Percentiles rank a stretch among this genome's conserved stretches.
Conservation (phyloP, 192 early-diverging fungal genomes). For the Coemansia sp. region DNA sequence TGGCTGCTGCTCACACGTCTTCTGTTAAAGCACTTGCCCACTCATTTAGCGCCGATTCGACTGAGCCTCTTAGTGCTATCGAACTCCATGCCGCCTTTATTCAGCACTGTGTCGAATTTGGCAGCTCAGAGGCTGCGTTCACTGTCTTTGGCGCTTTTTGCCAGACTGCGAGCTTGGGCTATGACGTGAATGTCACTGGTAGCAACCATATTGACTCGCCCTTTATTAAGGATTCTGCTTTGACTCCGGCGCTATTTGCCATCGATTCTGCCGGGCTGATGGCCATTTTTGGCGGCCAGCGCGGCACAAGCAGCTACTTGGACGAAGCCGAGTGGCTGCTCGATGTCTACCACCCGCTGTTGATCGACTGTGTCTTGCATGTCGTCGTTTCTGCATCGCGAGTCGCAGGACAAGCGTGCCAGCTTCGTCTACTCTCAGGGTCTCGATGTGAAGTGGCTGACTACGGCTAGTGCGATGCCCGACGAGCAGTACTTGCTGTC, state of each 20-base stretch:
- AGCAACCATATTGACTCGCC: too few species aligned
- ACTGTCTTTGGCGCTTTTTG: too few species aligned
- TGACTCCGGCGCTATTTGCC: too few species aligned
- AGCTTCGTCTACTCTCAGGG: slow-evolving; percentile 60
- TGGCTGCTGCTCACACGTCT: background rate
- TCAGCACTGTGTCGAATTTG: too few species aligned
- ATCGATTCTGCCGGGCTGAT: too few species aligned
- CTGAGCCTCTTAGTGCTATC: background rate
- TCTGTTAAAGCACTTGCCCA: background rate
- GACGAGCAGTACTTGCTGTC: slow-evolving; percentile 69
- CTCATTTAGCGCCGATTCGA: background rate
- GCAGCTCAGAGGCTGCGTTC: too few species aligned
- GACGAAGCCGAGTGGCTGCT: slow-evolving; percentile 75
- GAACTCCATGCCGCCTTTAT: too few species aligned
- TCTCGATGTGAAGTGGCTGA: slow-evolving; percentile 79
- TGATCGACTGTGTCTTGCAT: slow-evolving; percentile 71
- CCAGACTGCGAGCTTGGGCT: background rate
- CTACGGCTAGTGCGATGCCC: slow-evolving; percentile 66
- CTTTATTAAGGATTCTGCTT: too few species aligned
- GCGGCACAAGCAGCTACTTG: slow-evolving; percentile 72
- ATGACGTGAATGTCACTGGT: too few species aligned
- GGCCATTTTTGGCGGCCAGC: too few species aligned
- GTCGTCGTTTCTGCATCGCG: slow-evolving; percentile 62
- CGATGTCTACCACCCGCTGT: slow-evolving; percentile 71
- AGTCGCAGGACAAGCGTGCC: slow-evolving; percentile 59